Evolutionary conservation across 1,284 basidiomycete genomes (phyloP), one percentile per base, ranked within the genome.

Genomic region (Dichomitus squalens): DNA sequence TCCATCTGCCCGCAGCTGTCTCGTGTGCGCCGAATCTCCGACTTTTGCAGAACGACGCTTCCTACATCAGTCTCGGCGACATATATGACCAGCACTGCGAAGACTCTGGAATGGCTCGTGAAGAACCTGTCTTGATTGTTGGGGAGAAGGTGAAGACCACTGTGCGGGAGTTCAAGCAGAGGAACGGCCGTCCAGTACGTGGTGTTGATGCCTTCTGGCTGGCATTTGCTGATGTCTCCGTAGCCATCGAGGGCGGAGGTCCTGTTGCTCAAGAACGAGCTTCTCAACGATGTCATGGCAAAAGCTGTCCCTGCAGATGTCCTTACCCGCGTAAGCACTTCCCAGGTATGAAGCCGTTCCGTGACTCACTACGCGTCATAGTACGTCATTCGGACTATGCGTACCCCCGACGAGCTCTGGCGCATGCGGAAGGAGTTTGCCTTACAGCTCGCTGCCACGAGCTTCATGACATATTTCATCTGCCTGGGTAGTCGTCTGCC

Each of bases 371-470:
- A 20, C n/a, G 46, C 38, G 11, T 47, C 4, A n/a, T 27, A 97
- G 92, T 99, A 95, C 72, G 93, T 99, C 88, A 82, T 88, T 43
- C 85, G 85, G 49, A 90, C 90, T 23, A 97, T 98, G 93, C 78
- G 82, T 27, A 84, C 84, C 4, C 88, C 96, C 1, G 86, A 86
- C 58, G 95, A 97, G 66, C 81, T 99, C 5, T 99, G 96, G 96
- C 84, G 93, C 60, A 94, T 98, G 86, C 87, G 97, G 62, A 99
- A 98, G 78, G 95, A 98, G 73, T 98, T 99, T 73, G 90, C 96
- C 9, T 75, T 92, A 41, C 96, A 99, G 71, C 81, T 94, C 41
- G 94, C 97, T 0, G 83, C 93, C 0, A 87, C 86, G 39, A 92
- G 92, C 67, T 99, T 99, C 81, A 89, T 97, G 81, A 97, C 95